phyloP scores from a whole-genome alignment of 129 eudicot genomes.

The Smallanthus sonchifolius region DNA sequence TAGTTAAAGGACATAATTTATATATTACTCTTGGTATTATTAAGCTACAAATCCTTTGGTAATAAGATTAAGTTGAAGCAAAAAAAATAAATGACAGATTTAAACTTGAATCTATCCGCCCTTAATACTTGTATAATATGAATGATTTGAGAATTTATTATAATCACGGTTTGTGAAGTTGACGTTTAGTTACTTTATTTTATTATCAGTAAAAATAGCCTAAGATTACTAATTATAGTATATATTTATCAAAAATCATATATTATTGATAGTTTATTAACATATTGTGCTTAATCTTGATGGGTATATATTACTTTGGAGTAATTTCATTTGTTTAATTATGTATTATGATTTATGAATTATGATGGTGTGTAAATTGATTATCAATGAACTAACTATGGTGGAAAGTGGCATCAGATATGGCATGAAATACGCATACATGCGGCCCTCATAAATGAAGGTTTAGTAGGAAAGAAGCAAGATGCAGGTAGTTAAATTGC shows the following conservation, averaged over 20 bases:
- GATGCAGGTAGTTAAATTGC: constrained; percentile 4
- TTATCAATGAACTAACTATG: background rate
- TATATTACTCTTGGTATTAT: too few species aligned
- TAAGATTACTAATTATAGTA: too few species aligned
- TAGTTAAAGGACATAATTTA: too few species aligned
- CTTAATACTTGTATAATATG: background rate
- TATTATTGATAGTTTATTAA: background rate
- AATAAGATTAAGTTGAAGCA: too few species aligned
- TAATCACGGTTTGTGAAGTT: constrained; percentile 6
- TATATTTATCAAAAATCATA: too few species aligned
- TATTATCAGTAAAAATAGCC: too few species aligned
- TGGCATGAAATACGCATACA: constrained; percentile 26
- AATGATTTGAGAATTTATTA: background rate
- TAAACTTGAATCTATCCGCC: too few species aligned
- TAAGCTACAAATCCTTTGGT: too few species aligned
- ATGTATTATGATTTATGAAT: background rate
- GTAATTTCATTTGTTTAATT: background rate
- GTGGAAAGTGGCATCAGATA: constrained; percentile 11
- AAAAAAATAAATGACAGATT: too few species aligned
- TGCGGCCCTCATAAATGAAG: constrained; percentile 17
- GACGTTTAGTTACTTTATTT: background rate
- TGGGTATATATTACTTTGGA: background rate
- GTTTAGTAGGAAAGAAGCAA: constrained; percentile 26
- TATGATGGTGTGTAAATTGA: background rate
- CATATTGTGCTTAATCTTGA: background rate